These are phyloP conservation scores for Dipodascopsis uninucleata DNA, from an alignment of 805 yeast species.

Conservation along the genomic window DNA sequence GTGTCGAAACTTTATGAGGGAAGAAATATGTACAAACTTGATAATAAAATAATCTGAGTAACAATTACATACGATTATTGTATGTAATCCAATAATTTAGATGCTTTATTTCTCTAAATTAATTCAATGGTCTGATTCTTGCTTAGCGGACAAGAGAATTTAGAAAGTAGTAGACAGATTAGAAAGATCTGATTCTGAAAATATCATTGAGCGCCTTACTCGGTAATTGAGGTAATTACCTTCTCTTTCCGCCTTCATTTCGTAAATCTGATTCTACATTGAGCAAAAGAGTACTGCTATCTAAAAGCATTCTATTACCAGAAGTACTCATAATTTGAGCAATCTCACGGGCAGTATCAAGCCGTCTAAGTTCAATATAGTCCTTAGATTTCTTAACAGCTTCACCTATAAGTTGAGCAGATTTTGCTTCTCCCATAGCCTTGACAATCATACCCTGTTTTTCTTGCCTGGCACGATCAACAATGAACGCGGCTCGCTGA, in stretches of 20 bases:
- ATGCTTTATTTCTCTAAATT: too few relatives aligned
- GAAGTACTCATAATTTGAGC: constrained; percentile 79
- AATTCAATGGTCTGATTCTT: too few relatives aligned
- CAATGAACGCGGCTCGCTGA: constrained; percentile 85
- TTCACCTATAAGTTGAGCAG: constrained; percentile 98
- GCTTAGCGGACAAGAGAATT: too few relatives aligned
- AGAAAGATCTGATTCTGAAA: too few relatives aligned
- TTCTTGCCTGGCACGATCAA: constrained; percentile 95
- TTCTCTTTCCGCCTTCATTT: constrained; percentile 23
- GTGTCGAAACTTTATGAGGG: too few relatives aligned
- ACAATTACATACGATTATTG: not conserved
- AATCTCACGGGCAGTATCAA: constrained; percentile 95
- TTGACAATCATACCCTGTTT: constrained; percentile 95
- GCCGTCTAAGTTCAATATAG: constrained; percentile 92
- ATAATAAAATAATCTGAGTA: not conserved
- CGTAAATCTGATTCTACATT: constrained; percentile 83
- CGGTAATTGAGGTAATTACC: too few relatives aligned
- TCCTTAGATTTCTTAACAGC: constrained; percentile 95
- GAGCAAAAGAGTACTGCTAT: constrained; percentile 85
- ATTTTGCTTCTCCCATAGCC: constrained; percentile 93
- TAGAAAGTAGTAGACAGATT: too few relatives aligned
- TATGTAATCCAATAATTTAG: too few relatives aligned
- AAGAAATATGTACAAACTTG: too few relatives aligned
- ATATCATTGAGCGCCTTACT: too few relatives aligned
- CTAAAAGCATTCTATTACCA: constrained; percentile 87